Percentiles rank a stretch among this genome's conserved stretches.
phyloP scores from a whole-genome alignment of 495 filamentous ascomycete species.

The Penicillium herquei region DNA sequence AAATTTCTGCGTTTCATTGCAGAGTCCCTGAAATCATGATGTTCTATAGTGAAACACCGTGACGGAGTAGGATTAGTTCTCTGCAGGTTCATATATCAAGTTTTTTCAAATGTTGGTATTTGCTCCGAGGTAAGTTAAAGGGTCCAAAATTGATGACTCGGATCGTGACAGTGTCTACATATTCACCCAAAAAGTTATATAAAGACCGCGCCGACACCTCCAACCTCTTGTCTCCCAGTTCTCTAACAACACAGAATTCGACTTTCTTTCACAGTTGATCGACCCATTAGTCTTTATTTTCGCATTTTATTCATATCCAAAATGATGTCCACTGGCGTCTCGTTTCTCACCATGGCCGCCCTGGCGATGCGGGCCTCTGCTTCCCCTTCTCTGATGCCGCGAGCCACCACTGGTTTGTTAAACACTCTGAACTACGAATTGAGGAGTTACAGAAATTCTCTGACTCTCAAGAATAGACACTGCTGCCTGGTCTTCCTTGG shows the following conservation, averaged over 20 bases:
- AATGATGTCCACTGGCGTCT: constrained; percentile 12
- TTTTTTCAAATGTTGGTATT: not conserved
- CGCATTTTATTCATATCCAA: not conserved
- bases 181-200: not conserved
- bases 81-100: not conserved
- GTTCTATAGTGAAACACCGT: not conserved
- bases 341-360: not conserved
- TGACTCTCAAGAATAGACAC: constrained; percentile 19
- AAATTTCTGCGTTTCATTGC: not conserved
- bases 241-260: too few species aligned
- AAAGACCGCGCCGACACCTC: not conserved
- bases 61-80: not conserved
- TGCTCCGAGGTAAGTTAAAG: not conserved
- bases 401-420: constrained; percentile 19
- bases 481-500: constrained; percentile 20
- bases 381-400: constrained; percentile 10
- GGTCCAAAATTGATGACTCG: too few species aligned
- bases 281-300: not conserved
- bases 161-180: not conserved
- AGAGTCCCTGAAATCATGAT: not conserved
- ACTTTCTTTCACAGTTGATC: not conserved
- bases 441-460: constrained; percentile 7
- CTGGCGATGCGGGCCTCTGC: constrained; percentile 16
- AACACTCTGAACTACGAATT: not conserved
- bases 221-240: not conserved